Conservation (phyloP, 2,329 filamentous ascomycete genomes). For the Penicillium sp. region DNA sequence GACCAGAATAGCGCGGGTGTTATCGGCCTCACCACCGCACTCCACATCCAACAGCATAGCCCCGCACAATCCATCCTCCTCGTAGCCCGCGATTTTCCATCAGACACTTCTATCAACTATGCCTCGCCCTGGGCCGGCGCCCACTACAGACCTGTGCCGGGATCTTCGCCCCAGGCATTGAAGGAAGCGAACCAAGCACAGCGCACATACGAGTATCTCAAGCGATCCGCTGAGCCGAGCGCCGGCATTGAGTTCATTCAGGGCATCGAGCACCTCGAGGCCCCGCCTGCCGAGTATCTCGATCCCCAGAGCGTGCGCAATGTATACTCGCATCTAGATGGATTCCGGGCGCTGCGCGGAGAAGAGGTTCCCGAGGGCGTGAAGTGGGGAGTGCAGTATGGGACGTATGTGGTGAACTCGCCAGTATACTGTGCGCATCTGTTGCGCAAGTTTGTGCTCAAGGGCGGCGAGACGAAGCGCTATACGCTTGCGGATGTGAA, state of each 20-base stretch:
- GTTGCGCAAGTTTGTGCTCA: constrained; percentile 42
- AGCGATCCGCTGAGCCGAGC: constrained; percentile 33
- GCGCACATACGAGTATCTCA: constrained; percentile 43
- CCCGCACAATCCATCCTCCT: constrained; percentile 39
- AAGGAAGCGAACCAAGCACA: constrained; percentile 41
- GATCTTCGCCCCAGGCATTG: constrained; percentile 36
- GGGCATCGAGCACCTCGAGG: constrained; percentile 47
- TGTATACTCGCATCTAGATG: constrained; percentile 36
- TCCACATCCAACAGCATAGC: constrained; percentile 33
- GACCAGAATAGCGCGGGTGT: constrained; percentile 40
- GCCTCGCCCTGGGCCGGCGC: constrained; percentile 51
- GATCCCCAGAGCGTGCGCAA: constrained; percentile 28
- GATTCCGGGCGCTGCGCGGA: constrained; percentile 33
- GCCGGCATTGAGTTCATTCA: constrained; percentile 40
- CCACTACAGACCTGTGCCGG: constrained; percentile 50
- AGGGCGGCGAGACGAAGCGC: constrained; percentile 36
- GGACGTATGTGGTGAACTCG: constrained; percentile 46
- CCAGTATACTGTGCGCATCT: constrained; percentile 47
- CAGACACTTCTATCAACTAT: constrained; percentile 45
- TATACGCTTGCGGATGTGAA: constrained; percentile 30
- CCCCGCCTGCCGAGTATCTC: constrained; percentile 39
- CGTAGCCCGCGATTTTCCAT: constrained; percentile 44
- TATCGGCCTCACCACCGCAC: constrained; percentile 42
- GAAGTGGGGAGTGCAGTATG: constrained; percentile 46
- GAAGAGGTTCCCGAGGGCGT: constrained; percentile 37